A percentile compares a stretch with the other conserved stretches of the same genome.
Conservation (phyloP, 768 basidiomycete genomes). For the Amanita jacksonii region DNA sequence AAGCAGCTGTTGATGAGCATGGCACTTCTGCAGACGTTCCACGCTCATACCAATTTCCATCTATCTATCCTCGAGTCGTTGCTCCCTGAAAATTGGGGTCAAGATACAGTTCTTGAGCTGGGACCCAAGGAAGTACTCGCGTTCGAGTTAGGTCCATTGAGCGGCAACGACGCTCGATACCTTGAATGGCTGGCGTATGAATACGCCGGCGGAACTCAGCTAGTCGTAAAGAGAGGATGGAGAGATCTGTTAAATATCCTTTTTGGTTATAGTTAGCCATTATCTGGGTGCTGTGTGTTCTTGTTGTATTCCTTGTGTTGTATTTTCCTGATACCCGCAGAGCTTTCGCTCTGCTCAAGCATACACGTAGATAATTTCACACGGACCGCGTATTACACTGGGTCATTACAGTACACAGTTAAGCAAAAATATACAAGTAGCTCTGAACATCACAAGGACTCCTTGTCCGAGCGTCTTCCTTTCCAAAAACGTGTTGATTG, state of each 20-base stretch:
- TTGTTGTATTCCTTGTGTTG: slow-evolving; percentile 4
- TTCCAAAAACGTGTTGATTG: not conserved
- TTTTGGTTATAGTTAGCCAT: slow-evolving; percentile 30
- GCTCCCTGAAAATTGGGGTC: slow-evolving; percentile 13
- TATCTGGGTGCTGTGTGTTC: not conserved
- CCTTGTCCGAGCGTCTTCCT: not conserved
- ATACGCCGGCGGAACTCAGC: slow-evolving; percentile 38
- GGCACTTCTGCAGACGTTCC: slow-evolving; percentile 58
- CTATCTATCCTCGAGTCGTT: slow-evolving; percentile 36
- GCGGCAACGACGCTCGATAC: slow-evolving; percentile 60
- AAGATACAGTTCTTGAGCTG: slow-evolving; percentile 30
- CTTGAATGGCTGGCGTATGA: slow-evolving; percentile 70
- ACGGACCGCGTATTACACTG: not conserved
- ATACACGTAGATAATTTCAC: not conserved
- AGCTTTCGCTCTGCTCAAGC: not conserved
- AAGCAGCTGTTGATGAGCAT: slow-evolving; percentile 38
- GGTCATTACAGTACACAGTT: not conserved
- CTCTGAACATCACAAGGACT: not conserved
- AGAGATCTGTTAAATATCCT: slow-evolving; percentile 37
- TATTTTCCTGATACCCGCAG: slow-evolving; percentile 1
- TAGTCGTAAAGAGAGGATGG: slow-evolving; percentile 40
- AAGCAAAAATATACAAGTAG: not conserved
- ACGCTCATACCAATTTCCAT: slow-evolving; percentile 53
- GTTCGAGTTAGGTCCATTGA: slow-evolving; percentile 69
- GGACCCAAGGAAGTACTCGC: slow-evolving; percentile 54